Conservation (phyloP, 2,329 filamentous ascomycete species). For the Pseudopyrenochaeta lycopersici region DNA sequence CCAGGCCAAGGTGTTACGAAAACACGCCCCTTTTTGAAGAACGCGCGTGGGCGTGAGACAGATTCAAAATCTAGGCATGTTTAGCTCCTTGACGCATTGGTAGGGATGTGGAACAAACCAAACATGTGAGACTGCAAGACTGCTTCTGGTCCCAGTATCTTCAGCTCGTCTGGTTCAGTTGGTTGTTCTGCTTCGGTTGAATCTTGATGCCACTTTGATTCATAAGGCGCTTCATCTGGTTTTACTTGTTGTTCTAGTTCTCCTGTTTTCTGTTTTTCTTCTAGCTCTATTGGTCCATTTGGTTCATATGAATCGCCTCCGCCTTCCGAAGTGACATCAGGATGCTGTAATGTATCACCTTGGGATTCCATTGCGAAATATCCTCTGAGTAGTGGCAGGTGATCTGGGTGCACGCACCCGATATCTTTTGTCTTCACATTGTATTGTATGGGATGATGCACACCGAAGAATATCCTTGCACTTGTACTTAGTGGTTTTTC, state of each 20-base stretch:
- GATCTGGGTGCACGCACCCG: conserved; percentile 40
- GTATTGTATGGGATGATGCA: conserved; percentile 53
- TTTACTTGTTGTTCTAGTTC: too few relatives aligned
- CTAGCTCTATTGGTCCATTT: too few relatives aligned
- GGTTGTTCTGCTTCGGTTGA: too few relatives aligned
- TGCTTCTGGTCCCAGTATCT: background rate
- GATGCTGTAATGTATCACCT: too few relatives aligned
- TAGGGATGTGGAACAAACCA: background rate
- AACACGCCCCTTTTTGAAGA: conserved; percentile 19
- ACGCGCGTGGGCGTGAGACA: conserved; percentile 8
- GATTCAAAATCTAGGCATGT: conserved; percentile 1
- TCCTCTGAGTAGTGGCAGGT: conserved; percentile 19
- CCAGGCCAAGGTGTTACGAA: conserved; percentile 14
- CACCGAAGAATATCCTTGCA: conserved; percentile 37
- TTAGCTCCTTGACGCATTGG: background rate
- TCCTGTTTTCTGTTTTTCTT: too few relatives aligned
- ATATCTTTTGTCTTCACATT: conserved; percentile 54
- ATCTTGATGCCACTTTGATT: too few relatives aligned
- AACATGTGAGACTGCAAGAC: background rate
- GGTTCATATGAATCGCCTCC: too few relatives aligned
- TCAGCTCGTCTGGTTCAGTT: too few relatives aligned
- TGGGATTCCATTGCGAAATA: conserved; percentile 16
- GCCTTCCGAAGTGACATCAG: too few relatives aligned
- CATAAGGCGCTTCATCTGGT: too few relatives aligned
- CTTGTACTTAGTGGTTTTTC: background rate